Base-by-base conservation (phyloP, 257 asterid species). In the Phtheirospermum japonicum region DNA sequence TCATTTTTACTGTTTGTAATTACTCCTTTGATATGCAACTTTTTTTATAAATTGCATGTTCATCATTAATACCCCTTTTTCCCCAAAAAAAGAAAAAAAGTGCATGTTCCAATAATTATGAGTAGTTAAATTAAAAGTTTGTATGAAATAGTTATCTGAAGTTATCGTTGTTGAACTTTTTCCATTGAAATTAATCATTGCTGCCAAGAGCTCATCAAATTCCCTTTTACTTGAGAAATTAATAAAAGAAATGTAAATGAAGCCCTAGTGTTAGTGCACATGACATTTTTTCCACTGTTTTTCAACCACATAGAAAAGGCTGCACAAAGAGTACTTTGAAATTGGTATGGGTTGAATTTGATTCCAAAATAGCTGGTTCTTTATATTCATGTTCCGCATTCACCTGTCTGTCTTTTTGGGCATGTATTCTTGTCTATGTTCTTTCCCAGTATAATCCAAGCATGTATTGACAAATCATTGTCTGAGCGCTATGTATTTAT, bases 391-490 rank as follows among this genome's bases (percentile, higher is more conserved):
- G 11, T 36, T 63, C 64, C 33, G 36, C 69, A 39, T 71, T 51
- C 55, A 71, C 61, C 63, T 56, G 52, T 69, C 59, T 64, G 68
- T 63, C 68, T 48, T 43, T 76, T 72, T 72, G 81, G 79, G 75
- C 76, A 52, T 65, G 73, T 56, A 57, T 75, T 23, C 1, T 36
- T 36, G 11, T 6, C 42, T 36, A 36, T 36, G 28, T 23, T 75
- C 78, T 31, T 65, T 45, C 42, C 16, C 52, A 68, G 83, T 59
- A 77, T 42, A 36, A 36, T 6, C 42, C 7, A 36, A 36, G 42
- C 42, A 36, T 36, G 42, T 36, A 2, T 36, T 36, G 42, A 36
- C 42, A 36, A 36, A 36, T 6, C 8, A 2, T 36, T 36, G 11
- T 6, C 42, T 23, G 2, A 23, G 11, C 0, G 42, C 2, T 36